phyloP scores from a whole-genome alignment of 176 grass and related monocot genomes.

The Areca catechu region DNA sequence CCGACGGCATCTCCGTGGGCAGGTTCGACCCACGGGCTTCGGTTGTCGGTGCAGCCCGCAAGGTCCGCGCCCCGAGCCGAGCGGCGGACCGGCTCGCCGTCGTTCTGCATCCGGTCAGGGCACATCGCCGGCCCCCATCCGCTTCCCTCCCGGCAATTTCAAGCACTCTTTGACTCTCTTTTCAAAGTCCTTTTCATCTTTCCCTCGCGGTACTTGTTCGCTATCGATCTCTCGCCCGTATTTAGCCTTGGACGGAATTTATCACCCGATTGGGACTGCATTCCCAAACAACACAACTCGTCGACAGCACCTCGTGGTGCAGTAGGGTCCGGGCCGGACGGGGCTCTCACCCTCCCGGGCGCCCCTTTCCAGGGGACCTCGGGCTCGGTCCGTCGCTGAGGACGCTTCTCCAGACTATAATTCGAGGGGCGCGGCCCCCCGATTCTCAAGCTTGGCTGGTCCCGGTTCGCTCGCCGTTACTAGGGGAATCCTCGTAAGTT shows the following conservation, averaged over 20 bases:
- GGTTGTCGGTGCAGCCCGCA: no score
- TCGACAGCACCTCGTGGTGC: not conserved
- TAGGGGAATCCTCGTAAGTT: conserved; percentile 7
- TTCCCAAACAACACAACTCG: conserved; percentile 4
- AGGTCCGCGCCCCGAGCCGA: no score
- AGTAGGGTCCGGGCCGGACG: conserved; percentile 11
- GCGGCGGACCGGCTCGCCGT: no score
- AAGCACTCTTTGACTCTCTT: conserved; percentile 73
- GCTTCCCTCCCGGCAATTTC: conserved; percentile 72
- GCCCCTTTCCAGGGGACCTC: conserved; percentile 55
- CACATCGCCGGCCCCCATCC: conserved; percentile 49
- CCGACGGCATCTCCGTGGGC: no score
- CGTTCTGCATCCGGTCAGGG: no score
- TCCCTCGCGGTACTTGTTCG: conserved; percentile 69
- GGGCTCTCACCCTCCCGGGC: conserved; percentile 36
- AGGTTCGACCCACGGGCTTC: no score
- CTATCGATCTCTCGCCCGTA: conserved; percentile 59
- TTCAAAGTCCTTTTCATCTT: conserved; percentile 74
- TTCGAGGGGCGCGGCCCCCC: no score
- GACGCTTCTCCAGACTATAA: no score
- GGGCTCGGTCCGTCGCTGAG: no score
- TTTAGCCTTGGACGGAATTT: conserved; percentile 35
- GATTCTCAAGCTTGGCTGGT: no score
- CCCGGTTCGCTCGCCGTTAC: conserved; percentile 10
- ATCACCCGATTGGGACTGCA: conserved; percentile 10